Evolutionary conservation across 2,329 filamentous ascomycete genomes (phyloP).

Genomic region (Trichoderma oligosporum): DNA sequence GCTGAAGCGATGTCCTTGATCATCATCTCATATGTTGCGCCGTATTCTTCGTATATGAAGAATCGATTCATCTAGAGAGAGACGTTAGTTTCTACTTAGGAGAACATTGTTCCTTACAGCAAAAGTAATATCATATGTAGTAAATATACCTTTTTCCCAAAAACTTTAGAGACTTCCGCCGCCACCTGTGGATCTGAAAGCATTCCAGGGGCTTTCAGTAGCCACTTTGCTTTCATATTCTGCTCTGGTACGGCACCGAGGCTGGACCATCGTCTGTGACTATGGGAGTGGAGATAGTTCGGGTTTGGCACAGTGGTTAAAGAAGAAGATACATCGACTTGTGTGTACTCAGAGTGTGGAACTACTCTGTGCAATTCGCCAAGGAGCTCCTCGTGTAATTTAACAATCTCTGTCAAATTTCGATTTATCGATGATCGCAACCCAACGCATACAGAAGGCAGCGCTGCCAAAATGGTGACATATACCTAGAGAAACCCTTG

Average conservation of each 20-base stretch:
- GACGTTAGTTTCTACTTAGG: conserved; percentile 9
- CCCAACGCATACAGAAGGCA: conserved; percentile 60
- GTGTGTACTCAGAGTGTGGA: conserved; percentile 63
- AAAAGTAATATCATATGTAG: not conserved
- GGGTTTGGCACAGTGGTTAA: conserved; percentile 20
- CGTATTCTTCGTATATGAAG: conserved; percentile 87
- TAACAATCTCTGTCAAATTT: conserved; percentile 74
- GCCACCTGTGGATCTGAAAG: conserved; percentile 56
- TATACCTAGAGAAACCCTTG: conserved; percentile 54
- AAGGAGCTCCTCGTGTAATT: conserved; percentile 79
- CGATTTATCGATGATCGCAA: conserved; percentile 70
- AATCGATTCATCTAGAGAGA: conserved; percentile 69
- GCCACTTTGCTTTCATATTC: conserved; percentile 37
- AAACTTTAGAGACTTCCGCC: conserved; percentile 58
- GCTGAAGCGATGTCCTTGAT: conserved; percentile 70
- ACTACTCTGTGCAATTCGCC: conserved; percentile 67
- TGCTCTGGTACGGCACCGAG: conserved; percentile 45
- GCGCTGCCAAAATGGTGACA: conserved; percentile 68
- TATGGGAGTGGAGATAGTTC: conserved; percentile 8
- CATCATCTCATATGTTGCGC: conserved; percentile 83
- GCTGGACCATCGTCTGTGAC: conserved; percentile 48
- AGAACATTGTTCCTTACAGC: not conserved
- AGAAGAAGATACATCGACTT: conserved; percentile 29
- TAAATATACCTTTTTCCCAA: conserved; percentile 51
- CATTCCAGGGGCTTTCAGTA: conserved; percentile 49